These are phyloP conservation scores for Penicillium maclennaniae DNA, from an alignment of 495 filamentous ascomycete genomes.

Conservation along the genomic window DNA sequence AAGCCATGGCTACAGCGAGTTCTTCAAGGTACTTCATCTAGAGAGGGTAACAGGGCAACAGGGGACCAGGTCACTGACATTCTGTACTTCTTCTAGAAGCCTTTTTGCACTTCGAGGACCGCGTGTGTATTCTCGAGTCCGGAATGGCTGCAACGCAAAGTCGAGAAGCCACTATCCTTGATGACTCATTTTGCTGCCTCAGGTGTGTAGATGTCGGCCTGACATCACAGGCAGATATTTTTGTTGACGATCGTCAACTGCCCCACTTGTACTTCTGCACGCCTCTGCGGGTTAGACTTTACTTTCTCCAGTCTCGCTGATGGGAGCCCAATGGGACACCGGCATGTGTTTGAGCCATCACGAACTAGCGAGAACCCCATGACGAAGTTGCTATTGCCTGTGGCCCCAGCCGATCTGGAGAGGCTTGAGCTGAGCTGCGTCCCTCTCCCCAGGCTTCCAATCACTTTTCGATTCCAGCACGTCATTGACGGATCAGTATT, in stretches of 20 bases:
- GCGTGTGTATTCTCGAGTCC: conserved; percentile 50
- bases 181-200: conserved; percentile 13
- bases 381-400: conserved; percentile 3
- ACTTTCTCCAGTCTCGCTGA: conserved; percentile 1
- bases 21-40: not conserved
- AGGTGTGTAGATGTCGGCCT: not conserved
- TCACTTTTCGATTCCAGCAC: conserved; percentile 12
- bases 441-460: not conserved
- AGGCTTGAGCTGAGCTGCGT: not conserved
- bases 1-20: conserved; percentile 5
- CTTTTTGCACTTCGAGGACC: conserved; percentile 44
- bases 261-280: conserved; percentile 5
- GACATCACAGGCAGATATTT: too few species aligned
- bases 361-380: not conserved
- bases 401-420: not conserved
- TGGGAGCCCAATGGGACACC: conserved; percentile 15
- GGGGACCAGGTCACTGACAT: conserved; percentile 22
- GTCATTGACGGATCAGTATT: conserved; percentile 1
- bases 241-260: conserved; percentile 4
- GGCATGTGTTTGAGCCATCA: conserved; percentile 3
- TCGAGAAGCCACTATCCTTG: conserved; percentile 31
- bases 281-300: not conserved
- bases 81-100: conserved; percentile 32
- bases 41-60: conserved; percentile 9
- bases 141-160: conserved; percentile 41